A percentile compares a stretch with the other conserved stretches of the same genome.
Conservation (phyloP, 1,284 basidiomycete species). For the Leccinum huronense region DNA sequence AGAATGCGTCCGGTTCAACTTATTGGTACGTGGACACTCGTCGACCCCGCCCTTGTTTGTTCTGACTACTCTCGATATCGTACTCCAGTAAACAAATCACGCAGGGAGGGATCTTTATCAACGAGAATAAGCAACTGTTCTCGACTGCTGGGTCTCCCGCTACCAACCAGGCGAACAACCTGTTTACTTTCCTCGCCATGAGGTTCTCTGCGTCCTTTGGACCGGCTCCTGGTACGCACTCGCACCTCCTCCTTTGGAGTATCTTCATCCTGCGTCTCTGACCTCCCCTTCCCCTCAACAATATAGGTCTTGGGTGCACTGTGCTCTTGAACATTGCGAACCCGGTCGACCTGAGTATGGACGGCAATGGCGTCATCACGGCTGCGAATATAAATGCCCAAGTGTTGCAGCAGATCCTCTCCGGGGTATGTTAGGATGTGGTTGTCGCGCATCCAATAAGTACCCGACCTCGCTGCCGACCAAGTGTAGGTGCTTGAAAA, state of each 20-base stretch:
- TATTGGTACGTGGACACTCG: conserved; percentile 23
- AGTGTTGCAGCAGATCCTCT: conserved; percentile 22
- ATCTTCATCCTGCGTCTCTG: not conserved
- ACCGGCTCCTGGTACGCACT: conserved; percentile 24
- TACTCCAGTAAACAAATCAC: conserved; percentile 23
- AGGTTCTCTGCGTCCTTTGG: conserved; percentile 28
- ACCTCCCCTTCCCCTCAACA: not conserved
- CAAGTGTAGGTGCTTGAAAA: too few relatives aligned
- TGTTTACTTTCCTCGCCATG: conserved; percentile 32
- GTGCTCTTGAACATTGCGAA: conserved; percentile 24
- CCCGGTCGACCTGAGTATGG: conserved; percentile 25
- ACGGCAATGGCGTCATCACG: conserved; percentile 30
- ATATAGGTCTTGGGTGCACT: conserved; percentile 25
- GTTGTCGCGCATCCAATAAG: not conserved
- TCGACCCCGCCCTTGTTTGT: not conserved
- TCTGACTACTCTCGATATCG: not conserved
- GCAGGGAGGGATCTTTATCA: conserved; percentile 29
- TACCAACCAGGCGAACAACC: conserved; percentile 19
- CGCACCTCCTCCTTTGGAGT: not conserved
- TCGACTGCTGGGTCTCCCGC: conserved; percentile 22
- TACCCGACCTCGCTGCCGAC: too few relatives aligned
- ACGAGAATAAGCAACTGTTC: conserved; percentile 23
- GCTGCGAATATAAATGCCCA: conserved; percentile 28
- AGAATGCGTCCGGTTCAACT: conserved; percentile 23
- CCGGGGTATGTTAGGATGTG: conserved; percentile 6